These are phyloP conservation scores for Botrytis tulipae DNA, from an alignment of 2,329 filamentous ascomycete genomes.

Conservation along the genomic window DNA sequence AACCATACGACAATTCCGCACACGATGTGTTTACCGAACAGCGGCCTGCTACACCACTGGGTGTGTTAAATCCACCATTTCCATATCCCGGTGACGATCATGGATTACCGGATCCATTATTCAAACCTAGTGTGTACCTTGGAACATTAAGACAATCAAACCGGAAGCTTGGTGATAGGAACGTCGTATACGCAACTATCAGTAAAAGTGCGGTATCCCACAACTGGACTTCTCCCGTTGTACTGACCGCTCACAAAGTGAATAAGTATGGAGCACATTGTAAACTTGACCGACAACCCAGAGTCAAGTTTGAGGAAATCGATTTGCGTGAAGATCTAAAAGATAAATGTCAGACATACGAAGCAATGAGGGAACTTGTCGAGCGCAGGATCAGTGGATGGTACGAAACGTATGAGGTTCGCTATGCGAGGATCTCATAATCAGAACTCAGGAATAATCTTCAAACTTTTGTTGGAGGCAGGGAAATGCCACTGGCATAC, in stretches of 20 bases:
- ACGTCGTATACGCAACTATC: slow-evolving; percentile 10
- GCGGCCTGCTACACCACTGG: slow-evolving; percentile 9
- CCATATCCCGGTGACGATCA: background rate
- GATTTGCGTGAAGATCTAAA: slow-evolving; percentile 2
- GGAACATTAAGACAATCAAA: slow-evolving; percentile 5
- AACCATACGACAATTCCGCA: background rate
- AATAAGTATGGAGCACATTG: slow-evolving; percentile 10
- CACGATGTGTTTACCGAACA: slow-evolving; percentile 2
- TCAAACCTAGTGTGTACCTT: slow-evolving; percentile 7
- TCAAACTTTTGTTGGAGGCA: background rate
- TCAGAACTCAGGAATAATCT: background rate
- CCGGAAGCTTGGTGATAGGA: background rate
- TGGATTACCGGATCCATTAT: slow-evolving; percentile 5
- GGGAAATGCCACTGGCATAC: no score
- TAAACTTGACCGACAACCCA: slow-evolving; percentile 1
- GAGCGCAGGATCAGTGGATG: slow-evolving; percentile 9
- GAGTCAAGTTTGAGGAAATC: slow-evolving; percentile 6
- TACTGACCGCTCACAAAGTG: slow-evolving; percentile 13
- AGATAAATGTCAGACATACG: slow-evolving; percentile 1
- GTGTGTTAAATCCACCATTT: slow-evolving; percentile 5
- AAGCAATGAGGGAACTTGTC: slow-evolving; percentile 15
- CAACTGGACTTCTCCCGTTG: background rate
- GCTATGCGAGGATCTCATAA: slow-evolving; percentile 6
- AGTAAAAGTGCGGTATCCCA: background rate
- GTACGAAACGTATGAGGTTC: slow-evolving; percentile 12